Evolutionary conservation across 495 filamentous ascomycete species (phyloP).

Genomic region (Hypoxylon fuscum): DNA sequence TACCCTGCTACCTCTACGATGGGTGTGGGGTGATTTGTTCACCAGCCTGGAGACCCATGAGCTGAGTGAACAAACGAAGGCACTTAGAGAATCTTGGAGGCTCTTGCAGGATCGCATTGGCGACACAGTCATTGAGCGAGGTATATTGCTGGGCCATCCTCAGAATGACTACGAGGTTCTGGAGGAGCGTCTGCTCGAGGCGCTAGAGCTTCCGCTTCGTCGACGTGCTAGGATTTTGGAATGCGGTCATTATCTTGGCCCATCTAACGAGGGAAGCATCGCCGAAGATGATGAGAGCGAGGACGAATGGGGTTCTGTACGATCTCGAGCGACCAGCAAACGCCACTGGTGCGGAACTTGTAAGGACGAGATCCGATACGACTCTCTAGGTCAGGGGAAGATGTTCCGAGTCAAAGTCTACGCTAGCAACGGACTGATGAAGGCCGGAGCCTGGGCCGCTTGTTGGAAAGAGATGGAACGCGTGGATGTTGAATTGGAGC

Average conservation of each 20-base stretch:
- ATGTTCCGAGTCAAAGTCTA: conserved; percentile 90
- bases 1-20: conserved; percentile 77
- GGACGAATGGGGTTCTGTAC: conserved; percentile 52
- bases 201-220: conserved; percentile 74
- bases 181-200: conserved; percentile 90
- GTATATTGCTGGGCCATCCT: conserved; percentile 87
- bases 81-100: conserved; percentile 75
- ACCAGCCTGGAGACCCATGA: conserved; percentile 51
- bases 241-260: conserved; percentile 77
- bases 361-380: conserved; percentile 59
- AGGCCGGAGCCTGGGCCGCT: conserved; percentile 88
- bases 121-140: conserved; percentile 82
- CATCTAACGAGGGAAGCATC: conserved; percentile 51
- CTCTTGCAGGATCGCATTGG: conserved; percentile 77
- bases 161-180: conserved; percentile 89
- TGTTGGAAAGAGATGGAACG: conserved; percentile 98
- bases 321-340: conserved; percentile 46
- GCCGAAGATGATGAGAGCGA: conserved; percentile 59
- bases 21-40: conserved; percentile 69
- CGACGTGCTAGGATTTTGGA: conserved; percentile 73
- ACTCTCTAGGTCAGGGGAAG: conserved; percentile 55
- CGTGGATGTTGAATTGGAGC: conserved; percentile 90
- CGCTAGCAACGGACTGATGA: conserved; percentile 93
- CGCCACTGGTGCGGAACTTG: conserved; percentile 70
- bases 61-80: conserved; percentile 63